These are phyloP conservation scores for Teratosphaeria epicoccoides DNA, from an alignment of 2,329 filamentous ascomycete species.

Conservation along the genomic window DNA sequence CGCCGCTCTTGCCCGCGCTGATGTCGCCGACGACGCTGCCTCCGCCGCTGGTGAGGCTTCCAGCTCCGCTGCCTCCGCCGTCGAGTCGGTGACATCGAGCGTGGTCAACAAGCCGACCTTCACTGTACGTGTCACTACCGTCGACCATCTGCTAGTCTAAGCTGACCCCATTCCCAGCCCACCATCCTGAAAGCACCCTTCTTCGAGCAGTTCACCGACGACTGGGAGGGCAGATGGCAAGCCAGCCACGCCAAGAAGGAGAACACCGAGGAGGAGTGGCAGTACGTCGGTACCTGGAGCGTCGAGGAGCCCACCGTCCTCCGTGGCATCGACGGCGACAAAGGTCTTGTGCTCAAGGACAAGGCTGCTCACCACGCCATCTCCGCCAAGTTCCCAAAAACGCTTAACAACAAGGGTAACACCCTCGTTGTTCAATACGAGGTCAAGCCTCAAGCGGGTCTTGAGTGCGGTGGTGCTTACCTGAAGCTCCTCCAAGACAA, in stretches of 20 bases:
- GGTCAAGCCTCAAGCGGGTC: constrained; percentile 94
- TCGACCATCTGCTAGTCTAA: neutral
- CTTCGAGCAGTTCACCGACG: constrained; percentile 95
- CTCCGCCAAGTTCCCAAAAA: constrained; percentile 94
- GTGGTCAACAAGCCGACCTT: constrained; percentile 66
- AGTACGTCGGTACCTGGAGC: constrained; percentile 90
- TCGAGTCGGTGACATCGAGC: constrained; percentile 46
- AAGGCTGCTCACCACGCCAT: constrained; percentile 97
- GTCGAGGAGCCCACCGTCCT: constrained; percentile 87
- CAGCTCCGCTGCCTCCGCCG: constrained; percentile 45
- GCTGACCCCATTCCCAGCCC: constrained; percentile 47
- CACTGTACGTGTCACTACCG: constrained; percentile 55
- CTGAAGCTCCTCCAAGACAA: constrained; percentile 98
- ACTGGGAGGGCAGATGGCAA: constrained; percentile 89
- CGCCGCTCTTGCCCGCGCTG: constrained; percentile 61
- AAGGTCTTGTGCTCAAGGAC: constrained; percentile 97
- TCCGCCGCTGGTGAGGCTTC: constrained; percentile 41
- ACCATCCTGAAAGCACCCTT: constrained; percentile 83
- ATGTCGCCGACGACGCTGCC: constrained; percentile 58
- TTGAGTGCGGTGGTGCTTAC: constrained; percentile 97
- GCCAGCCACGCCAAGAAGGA: constrained; percentile 96
- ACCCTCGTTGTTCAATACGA: constrained; percentile 97
- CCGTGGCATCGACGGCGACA: constrained; percentile 89
- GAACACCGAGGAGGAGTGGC: constrained; percentile 80
- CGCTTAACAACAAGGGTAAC: constrained; percentile 95